Evolutionary conservation across 164 flowering plant species (phyloP), one percentile per base, ranked within the genome.

Genomic region (Aristolochia contorta): DNA sequence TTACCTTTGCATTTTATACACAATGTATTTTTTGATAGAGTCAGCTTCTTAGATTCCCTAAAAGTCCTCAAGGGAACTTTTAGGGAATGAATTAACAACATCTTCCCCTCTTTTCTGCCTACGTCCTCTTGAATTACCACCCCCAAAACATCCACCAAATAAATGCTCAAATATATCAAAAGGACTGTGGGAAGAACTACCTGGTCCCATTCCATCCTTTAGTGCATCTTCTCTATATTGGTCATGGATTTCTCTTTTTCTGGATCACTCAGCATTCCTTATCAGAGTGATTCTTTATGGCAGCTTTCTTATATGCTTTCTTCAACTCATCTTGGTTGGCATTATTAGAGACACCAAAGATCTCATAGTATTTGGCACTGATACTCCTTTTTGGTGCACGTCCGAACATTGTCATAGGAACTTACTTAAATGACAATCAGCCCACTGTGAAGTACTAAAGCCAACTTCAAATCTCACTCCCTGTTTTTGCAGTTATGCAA

Each of bases 141-240:
- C 77, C 32, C 82, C 80, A 66, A 78, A 78, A n/a, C 74, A 72
- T 45, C 81, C 83, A 56, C 83, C 83, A 57, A 82, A 80, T 60
- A 83, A 78, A 51, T 83, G 68, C 62, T 83, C 80, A 67, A 79
- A 83, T 51, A 83, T 76, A 59, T 79, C 82, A 74, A 79, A 79
- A 47, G 88, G 84, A 61, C 57, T 71, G 66, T 81, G 84, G 63
- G 67, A 24, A 9, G 61, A 67, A 49, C 77, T 74, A 13, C 79
- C 83, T 53, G 80, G 85, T 60, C 83, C 85, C 82, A 78, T 78
- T 66, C 83, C 85, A 49, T 83, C 88, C 63, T 79, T 79, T 58
- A 83, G 82, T 13, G 81, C 88, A 76, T 83, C 88, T 77, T 81
- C 88, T 62, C 88, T 84, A 69, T 81, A 83, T 63, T 79, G 84